These are phyloP conservation scores for Citrullus amarus DNA, from an alignment of 306 rosid species.

Conservation along the genomic window DNA sequence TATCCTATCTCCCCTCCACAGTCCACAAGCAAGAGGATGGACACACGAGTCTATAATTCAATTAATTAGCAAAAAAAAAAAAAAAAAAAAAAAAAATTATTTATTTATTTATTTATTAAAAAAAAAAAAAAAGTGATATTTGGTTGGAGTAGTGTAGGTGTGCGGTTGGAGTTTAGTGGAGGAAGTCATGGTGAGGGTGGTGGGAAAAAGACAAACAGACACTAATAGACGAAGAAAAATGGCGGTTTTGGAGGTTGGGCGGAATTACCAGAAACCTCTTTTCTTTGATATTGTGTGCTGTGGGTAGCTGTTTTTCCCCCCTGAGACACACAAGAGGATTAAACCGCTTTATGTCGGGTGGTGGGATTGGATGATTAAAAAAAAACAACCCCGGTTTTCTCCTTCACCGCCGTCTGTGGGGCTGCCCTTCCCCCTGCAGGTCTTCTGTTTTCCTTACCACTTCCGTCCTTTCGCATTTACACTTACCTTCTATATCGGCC, in stretches of 20 bases:
- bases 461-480: neutral
- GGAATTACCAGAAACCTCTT: neutral
- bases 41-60: neutral
- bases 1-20: neutral
- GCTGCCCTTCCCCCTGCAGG: neutral
- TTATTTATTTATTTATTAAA: too few species aligned
- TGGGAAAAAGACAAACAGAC: slow-evolving; percentile 11
- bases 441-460: neutral
- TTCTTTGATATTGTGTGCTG: slow-evolving; percentile 41
- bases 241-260: slow-evolving; percentile 24
- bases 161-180: neutral
- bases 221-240: slow-evolving; percentile 16
- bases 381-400: slow-evolving; percentile 42
- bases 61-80: too few species aligned
- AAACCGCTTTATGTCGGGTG: slow-evolving; percentile 38
- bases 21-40: neutral
- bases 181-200: neutral
- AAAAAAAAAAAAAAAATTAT: too few species aligned
- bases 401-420: neutral
- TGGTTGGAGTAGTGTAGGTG: neutral
- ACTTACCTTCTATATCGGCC: too few species aligned
- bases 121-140: neutral
- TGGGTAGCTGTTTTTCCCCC: slow-evolving; percentile 21
- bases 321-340: neutral
- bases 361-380: neutral